Base-by-base conservation (phyloP, 73 alveolate species). In the Symbiodinium natans region DNA sequence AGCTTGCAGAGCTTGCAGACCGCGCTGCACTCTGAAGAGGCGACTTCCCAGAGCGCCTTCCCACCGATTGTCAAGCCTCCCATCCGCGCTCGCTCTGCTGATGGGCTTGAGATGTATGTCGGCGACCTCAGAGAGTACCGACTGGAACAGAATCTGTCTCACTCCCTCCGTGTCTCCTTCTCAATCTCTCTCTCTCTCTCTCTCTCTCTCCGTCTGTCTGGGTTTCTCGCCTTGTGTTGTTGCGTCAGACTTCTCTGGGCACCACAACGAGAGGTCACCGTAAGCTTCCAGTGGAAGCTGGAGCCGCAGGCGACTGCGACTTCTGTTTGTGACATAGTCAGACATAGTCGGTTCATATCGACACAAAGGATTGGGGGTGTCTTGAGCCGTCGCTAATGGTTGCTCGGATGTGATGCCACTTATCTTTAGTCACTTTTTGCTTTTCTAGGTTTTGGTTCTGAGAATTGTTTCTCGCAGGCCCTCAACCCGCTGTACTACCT, bases 251-350 rank as follows among this genome's bases (percentile, higher is more conserved):
- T n/a, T n/a, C 59, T 46, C 59, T 13, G 13, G 6, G 59, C 59
- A 6, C 6, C 21, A 46, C 6, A 13, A 46, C 59, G 6, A 6
- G 36, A 88, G 97, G 97, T 90, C 97, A 90, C 97, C 2, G 77
- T 90, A 40, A 90, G 97, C 52, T 90, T 90, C 25, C 97, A 90
- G 52, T 90, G 97, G 97, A 90, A 90, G 97, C 83, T 90, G 88
- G 97, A 90, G 77, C 77, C 97, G 38, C 97, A 90, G 97, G 97
- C 77, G 39, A 46, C 48, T 63, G 19, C 17, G 31, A 63, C 34
- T 52, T 52, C 68, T 3, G 68, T 52, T 27, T 52, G 68, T 7
- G 27, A 52, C 29, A 52, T 10, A 17, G 21, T 27, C n/a, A n/a
- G n/a, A n/a, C 59, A 46, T 6, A 46, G 59, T 46, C 13, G 59